Evolutionary conservation across 495 filamentous ascomycete genomes (phyloP).

Genomic region (Penicilliopsis zonata): DNA sequence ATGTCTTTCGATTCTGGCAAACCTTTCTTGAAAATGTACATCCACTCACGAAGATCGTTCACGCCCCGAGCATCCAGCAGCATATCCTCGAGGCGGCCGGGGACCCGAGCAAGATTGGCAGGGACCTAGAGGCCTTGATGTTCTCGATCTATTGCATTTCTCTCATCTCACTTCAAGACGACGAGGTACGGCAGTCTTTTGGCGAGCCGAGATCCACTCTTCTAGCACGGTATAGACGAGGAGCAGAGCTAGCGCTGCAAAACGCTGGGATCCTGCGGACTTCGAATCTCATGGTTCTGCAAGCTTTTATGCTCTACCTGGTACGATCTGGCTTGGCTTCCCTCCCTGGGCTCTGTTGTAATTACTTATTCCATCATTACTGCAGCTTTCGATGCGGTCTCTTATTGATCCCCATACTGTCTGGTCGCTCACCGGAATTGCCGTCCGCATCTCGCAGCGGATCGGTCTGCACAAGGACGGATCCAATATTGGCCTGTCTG

Average conservation of each 20-base stretch:
- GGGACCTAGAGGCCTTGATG: conserved; percentile 31
- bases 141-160: conserved; percentile 38
- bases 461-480: conserved; percentile 43
- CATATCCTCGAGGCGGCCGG: conserved; percentile 27
- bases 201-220: conserved; percentile 26
- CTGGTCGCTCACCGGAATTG: conserved; percentile 48
- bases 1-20: conserved; percentile 64
- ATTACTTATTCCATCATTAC: no score
- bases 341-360: neutral
- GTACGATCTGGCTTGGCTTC: conserved; percentile 7
- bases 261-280: conserved; percentile 36
- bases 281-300: conserved; percentile 28
- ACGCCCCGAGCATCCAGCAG: conserved; percentile 46
- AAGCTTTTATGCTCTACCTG: conserved; percentile 34
- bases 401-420: conserved; percentile 35
- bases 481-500: conserved; percentile 42
- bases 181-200: conserved; percentile 28
- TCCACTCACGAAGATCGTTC: conserved; percentile 58
- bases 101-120: conserved; percentile 17
- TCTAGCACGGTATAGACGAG: conserved; percentile 27
- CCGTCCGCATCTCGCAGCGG: conserved; percentile 57
- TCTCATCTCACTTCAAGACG: conserved; percentile 22
- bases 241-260: conserved; percentile 29
- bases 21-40: conserved; percentile 55
- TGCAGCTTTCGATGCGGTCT: conserved; percentile 18